Evolutionary conservation across 371 early-diverging fungal genomes (phyloP), one percentile per base, ranked within the genome.

Genomic region (Apophysomyces elegans): DNA sequence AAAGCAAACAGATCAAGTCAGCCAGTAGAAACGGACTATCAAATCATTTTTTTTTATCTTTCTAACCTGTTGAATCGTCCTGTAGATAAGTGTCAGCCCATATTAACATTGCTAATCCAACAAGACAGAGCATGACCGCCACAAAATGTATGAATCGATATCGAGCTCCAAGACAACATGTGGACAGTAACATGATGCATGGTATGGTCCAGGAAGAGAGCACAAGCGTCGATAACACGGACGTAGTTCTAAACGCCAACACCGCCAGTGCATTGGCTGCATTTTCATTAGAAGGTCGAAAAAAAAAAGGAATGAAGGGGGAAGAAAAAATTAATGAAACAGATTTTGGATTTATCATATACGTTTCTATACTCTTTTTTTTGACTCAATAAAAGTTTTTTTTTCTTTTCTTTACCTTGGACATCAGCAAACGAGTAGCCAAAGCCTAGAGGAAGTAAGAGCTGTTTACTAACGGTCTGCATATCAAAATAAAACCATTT

Each of bases 381-480:
- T 46, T 62, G 3, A 12, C 13, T 13, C 18, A 35, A 62, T 18
- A 57, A 1, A 61, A n/a, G 35, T 14, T 39, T 9, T 14, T 26
- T 4, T 58, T 59, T 12, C 37, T 39, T n/a, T 62, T 13, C 6
- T 58, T 26, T 68, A 71, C 80, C 80, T 70, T 73, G 75, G 21
- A 80, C 80, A 59, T 80, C 80, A 38, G 74, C 75, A 69, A 80
- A 67, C n/a, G 79, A 79, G 64, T 70, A 79, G 0, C 76, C 79
- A 47, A 79, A 59, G 38, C 69, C 76, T 79, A 61, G 32, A 38
- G 56, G 5, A 13, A 16, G 36, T 7, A 62, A 43, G 39, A 60
- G 41, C 13, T 13, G 11, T 41, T 41, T 41, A 41, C 41, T 26
- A 41, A 13, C 6, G 8, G 41, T 16, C 5, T n/a, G 18, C n/a